Percentiles rank a stretch among this genome's conserved stretches.
These are phyloP conservation scores for Russula emetica DNA, from an alignment of 768 basidiomycete species.

Conservation along the genomic window DNA sequence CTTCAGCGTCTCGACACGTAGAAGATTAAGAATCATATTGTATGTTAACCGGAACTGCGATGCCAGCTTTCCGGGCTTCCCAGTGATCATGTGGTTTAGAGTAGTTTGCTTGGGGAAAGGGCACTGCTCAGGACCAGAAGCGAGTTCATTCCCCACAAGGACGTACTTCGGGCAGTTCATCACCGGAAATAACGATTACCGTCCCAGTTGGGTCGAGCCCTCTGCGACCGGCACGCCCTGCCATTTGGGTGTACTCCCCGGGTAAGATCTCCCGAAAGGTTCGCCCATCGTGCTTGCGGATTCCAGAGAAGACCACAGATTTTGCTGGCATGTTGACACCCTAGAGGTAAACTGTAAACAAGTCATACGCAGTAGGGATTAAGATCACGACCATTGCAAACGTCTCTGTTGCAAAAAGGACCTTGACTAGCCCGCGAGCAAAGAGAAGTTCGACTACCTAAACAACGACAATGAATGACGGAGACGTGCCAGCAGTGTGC, in stretches of 20 bases:
- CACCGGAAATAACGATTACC: constrained; percentile 83
- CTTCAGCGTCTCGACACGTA: constrained; percentile 90
- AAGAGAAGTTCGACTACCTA: constrained; percentile 96
- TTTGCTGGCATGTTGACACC: constrained; percentile 99
- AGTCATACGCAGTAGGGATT: constrained; percentile 9
- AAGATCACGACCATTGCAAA: constrained; percentile 76
- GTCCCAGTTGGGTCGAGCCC: constrained; percentile 94
- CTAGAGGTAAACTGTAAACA: constrained; percentile 40
- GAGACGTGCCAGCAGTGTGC: background rate
- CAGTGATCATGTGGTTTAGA: constrained; percentile 87
- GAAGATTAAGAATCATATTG: constrained; percentile 97
- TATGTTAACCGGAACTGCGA: constrained; percentile 98
- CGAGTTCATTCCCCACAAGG: background rate
- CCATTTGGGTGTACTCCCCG: constrained; percentile 98
- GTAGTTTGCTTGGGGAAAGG: constrained; percentile 56
- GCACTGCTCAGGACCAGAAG: background rate
- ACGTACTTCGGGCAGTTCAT: constrained; percentile 80
- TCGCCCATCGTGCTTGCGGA: constrained; percentile 92
- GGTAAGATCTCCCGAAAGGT: constrained; percentile 86
- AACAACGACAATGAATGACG: constrained; percentile 17
- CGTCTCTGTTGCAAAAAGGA: constrained; percentile 97
- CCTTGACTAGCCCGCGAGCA: constrained; percentile 90
- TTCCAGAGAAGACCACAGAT: constrained; percentile 94
- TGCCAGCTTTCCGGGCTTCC: constrained; percentile 84
- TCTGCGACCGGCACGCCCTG: constrained; percentile 93